Conservation (phyloP, 2,329 filamentous ascomycete species). For the Colletotrichum sp. region DNA sequence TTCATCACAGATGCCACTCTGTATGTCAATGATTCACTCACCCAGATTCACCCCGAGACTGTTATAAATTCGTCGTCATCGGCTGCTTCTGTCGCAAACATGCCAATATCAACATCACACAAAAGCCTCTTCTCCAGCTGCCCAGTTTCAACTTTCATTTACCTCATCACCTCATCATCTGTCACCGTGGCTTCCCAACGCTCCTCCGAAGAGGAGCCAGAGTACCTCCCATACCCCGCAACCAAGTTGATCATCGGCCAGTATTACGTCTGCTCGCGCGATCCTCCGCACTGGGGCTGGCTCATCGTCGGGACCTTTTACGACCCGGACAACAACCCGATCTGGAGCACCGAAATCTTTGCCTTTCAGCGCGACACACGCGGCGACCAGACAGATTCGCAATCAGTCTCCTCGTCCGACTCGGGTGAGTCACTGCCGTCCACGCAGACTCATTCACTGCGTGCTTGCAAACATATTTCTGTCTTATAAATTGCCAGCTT, state of each 20-base stretch:
- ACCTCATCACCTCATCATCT: neutral
- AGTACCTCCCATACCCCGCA: conserved; percentile 47
- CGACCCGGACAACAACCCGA: conserved; percentile 40
- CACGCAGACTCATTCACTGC: neutral
- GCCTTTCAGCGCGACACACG: neutral
- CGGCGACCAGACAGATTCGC: neutral
- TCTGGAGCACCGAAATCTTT: conserved; percentile 55
- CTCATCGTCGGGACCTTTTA: conserved; percentile 53
- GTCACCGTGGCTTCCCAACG: conserved; percentile 6
- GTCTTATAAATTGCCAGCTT: neutral
- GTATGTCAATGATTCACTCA: neutral
- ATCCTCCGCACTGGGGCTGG: conserved; percentile 47
- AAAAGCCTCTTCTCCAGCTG: neutral
- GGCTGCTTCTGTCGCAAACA: neutral
- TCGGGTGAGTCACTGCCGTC: conserved; percentile 12
- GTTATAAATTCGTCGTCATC: neutral
- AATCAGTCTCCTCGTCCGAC: neutral
- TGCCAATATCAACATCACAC: neutral
- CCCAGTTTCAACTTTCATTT: neutral
- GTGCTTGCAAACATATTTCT: neutral
- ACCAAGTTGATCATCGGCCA: conserved; percentile 51
- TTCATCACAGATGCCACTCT: neutral
- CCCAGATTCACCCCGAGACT: neutral
- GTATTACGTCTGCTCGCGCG: conserved; percentile 36
- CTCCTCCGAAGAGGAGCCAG: neutral